Conservation (phyloP, 148 eudicot species). For the Camellia lanceoleosa region DNA sequence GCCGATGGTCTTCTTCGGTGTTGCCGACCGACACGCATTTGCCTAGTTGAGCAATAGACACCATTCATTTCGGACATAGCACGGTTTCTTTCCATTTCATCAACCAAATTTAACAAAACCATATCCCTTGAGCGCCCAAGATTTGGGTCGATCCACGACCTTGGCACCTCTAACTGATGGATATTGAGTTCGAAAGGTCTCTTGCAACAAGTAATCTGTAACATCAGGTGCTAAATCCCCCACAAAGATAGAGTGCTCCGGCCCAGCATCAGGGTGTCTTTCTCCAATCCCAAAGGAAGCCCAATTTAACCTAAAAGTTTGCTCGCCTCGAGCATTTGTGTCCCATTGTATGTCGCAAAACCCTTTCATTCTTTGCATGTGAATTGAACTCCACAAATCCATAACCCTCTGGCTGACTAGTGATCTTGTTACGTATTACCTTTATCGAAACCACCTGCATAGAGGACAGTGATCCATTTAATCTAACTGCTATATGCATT, state of each 20-base stretch:
- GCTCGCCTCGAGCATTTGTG: constrained; percentile 90
- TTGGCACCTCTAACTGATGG: constrained; percentile 95
- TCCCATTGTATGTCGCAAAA: constrained; percentile 75
- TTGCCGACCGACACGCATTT: constrained; percentile 98
- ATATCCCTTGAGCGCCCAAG: constrained; percentile 97
- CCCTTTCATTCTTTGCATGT: constrained; percentile 72
- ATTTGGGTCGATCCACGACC: constrained; percentile 84
- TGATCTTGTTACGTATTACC: constrained; percentile 82
- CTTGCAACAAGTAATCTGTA: constrained; percentile 82
- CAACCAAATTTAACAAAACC: constrained; percentile 97
- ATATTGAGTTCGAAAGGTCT: constrained; percentile 80
- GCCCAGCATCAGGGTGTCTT: constrained; percentile 69
- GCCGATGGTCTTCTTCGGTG: constrained; percentile 92
- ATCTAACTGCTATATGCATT: background rate
- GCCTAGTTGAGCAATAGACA: constrained; percentile 80
- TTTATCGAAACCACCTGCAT: constrained; percentile 78
- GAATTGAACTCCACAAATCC: constrained; percentile 92
- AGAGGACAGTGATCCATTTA: background rate
- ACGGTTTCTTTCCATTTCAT: constrained; percentile 83
- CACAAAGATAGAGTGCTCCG: constrained; percentile 97
- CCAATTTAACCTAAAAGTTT: constrained; percentile 92
- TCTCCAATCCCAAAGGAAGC: constrained; percentile 97
- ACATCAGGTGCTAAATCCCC: too few species aligned
- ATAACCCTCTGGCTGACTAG: constrained; percentile 97
- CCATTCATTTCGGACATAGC: constrained; percentile 99